Evolutionary conservation across 306 rosid genomes (phyloP).

Genomic region (Crotalaria pallida): DNA sequence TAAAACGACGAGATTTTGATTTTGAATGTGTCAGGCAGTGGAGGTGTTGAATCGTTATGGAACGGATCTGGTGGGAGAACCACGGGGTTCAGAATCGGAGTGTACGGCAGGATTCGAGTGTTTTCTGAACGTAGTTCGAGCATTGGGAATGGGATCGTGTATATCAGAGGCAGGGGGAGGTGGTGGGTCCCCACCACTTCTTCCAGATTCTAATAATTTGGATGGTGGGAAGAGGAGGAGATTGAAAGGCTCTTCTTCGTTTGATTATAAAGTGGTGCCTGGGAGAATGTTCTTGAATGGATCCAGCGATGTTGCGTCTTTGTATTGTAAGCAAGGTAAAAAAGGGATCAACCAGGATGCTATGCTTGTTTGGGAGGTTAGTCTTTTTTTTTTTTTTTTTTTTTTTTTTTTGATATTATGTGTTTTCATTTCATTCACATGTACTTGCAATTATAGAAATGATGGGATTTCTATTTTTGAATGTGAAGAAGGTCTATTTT

Average conservation of each 20-base stretch:
- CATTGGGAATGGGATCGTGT: slow-evolving; percentile 92
- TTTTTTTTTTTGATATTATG: neutral
- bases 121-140: slow-evolving; percentile 72
- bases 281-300: slow-evolving; percentile 72
- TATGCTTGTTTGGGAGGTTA: slow-evolving; percentile 98
- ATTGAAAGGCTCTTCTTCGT: slow-evolving; percentile 28
- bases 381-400: neutral
- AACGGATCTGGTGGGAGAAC: slow-evolving; percentile 59
- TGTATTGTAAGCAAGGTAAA: slow-evolving; percentile 77
- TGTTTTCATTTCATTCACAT: neutral
- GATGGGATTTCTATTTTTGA: neutral
- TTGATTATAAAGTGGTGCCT: slow-evolving; percentile 47
- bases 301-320: slow-evolving; percentile 58
- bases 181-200: slow-evolving; percentile 28
- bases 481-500: neutral
- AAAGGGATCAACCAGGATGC: slow-evolving; percentile 95
- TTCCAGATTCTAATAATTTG: slow-evolving; percentile 27
- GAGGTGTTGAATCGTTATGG: slow-evolving; percentile 30
- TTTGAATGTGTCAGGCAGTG: slow-evolving; percentile 27
- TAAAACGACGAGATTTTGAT: neutral
- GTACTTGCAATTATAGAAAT: neutral
- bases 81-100: slow-evolving; percentile 46
- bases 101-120: slow-evolving; percentile 78
- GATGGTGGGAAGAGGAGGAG: slow-evolving; percentile 42
- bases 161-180: slow-evolving; percentile 34